Evolutionary conservation across 2,329 filamentous ascomycete species (phyloP).

Genomic region (Gnomoniopsis sp.): DNA sequence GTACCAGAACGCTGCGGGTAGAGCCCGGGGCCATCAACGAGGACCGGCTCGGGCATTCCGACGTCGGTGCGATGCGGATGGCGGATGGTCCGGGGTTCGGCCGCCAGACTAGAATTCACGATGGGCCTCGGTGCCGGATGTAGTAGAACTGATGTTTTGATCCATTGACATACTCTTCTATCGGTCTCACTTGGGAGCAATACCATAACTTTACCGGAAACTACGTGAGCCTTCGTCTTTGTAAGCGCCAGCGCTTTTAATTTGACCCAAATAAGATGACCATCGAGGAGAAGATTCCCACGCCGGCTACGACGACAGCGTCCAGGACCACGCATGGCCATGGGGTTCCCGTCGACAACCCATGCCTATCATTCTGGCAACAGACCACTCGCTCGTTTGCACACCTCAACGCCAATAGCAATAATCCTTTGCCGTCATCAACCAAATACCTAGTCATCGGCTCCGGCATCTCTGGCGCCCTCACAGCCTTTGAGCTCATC

Average conservation of each 20-base stretch:
- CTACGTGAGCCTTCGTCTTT: background rate
- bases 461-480: conserved; percentile 38
- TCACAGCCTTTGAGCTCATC: conserved; percentile 38
- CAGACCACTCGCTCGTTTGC: conserved; percentile 39
- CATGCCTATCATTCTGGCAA: conserved; percentile 35
- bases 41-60: background rate
- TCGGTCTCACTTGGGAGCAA: background rate
- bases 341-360: conserved; percentile 15
- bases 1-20: background rate
- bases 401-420: conserved; percentile 35
- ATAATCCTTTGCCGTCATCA: conserved; percentile 25
- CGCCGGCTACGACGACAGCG: background rate
- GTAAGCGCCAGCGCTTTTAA: background rate
- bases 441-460: conserved; percentile 37
- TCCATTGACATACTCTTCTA: too few relatives aligned
- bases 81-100: background rate
- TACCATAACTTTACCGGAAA: background rate
- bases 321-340: background rate
- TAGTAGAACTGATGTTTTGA: background rate
- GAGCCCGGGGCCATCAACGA: background rate
- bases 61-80: background rate
- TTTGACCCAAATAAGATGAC: background rate
- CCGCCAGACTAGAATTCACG: background rate
- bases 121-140: background rate
- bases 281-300: background rate